Percentiles rank a stretch among this genome's conserved stretches.
Evolutionary conservation across 495 filamentous ascomycete species (phyloP).

Genomic region (Aspergillus campestris): DNA sequence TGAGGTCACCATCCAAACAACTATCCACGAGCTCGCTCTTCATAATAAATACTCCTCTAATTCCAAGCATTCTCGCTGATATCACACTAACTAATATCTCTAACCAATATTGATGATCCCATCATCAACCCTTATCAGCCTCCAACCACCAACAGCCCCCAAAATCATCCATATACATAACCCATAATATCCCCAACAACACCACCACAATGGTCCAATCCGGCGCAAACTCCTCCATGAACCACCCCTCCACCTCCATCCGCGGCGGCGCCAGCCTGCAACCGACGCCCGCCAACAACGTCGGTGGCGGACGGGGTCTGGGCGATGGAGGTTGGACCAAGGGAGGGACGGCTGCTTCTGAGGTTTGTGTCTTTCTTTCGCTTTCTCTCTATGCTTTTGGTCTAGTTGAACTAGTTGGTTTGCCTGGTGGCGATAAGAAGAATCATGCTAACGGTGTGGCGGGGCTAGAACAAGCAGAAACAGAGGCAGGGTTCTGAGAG

Average conservation of each 20-base stretch:
- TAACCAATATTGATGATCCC: no score
- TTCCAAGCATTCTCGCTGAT: constrained; percentile 3
- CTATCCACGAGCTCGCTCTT: background rate
- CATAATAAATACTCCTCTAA: background rate
- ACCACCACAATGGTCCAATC: constrained; percentile 1
- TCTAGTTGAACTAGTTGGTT: background rate
- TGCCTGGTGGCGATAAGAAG: constrained; percentile 9
- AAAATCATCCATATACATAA: background rate
- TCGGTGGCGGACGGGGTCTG: constrained; percentile 11
- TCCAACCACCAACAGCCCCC: no score
- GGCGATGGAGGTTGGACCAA: constrained; percentile 15
- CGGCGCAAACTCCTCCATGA: constrained; percentile 1
- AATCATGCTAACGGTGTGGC: constrained; percentile 11
- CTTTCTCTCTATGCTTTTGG: background rate
- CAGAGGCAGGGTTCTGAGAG: constrained; percentile 31
- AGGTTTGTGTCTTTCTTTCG: constrained; percentile 14
- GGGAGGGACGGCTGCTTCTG: constrained; percentile 7
- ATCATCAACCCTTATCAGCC: no score
- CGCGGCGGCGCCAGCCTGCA: constrained; percentile 19
- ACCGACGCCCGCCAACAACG: constrained; percentile 30
- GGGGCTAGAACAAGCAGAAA: constrained; percentile 9
- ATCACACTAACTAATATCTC: background rate
- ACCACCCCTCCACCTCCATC: constrained; percentile 11
- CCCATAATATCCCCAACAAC: background rate
- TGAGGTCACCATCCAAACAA: background rate